Evolutionary conservation across 2,329 filamentous ascomycete species (phyloP), one percentile per base, ranked within the genome.

Genomic region (Cadophora luteo-olivacea): DNA sequence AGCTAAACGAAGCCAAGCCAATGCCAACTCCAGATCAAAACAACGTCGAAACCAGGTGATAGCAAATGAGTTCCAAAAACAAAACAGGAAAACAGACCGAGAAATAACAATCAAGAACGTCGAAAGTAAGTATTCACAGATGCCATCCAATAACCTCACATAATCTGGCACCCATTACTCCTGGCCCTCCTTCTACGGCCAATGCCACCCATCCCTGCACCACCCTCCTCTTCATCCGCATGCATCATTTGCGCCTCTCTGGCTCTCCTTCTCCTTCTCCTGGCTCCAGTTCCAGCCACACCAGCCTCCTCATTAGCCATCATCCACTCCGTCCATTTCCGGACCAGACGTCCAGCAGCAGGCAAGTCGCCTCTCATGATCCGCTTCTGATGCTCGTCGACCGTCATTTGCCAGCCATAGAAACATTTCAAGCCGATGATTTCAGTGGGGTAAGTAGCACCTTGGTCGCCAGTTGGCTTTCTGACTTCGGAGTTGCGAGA

Each of bases 261-360:
- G 1, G 93, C 93, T 68, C 94, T 85, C 61, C 94, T 86, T 71
- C 94, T 84, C 68, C 94, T 84, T 64, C 94, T 84, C 65, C 94
- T 85, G 2, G 86, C 83, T 6, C 91, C 89, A 0, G 85, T 86
- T 1, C 91, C 93, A 1, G 82, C 84, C 2, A 87, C 86, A 2
- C 91, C 92, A 0, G 92, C 92, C 78, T 97, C 95, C 79, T 97
- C 93, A 62, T 88, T 92, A 19, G 92, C 90, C 81, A 97, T 92
- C 94, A 97, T 97, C 79, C 93, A 97, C 65, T 97, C 92, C 0
- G 91, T 91, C 95, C 95, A 98, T 78, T 95, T 97, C 72, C 90
- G 86, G 82, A 97, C 94, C 24, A 98, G 84, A n/a, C 92, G 84
- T 48, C 85, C 85, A 0, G 96, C 96, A 0, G 92, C 86, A 0